A percentile compares a stretch with the other conserved stretches of the same genome.
Evolutionary conservation across 2,329 filamentous ascomycete species (phyloP).

Genomic region (Penicillium sp.): DNA sequence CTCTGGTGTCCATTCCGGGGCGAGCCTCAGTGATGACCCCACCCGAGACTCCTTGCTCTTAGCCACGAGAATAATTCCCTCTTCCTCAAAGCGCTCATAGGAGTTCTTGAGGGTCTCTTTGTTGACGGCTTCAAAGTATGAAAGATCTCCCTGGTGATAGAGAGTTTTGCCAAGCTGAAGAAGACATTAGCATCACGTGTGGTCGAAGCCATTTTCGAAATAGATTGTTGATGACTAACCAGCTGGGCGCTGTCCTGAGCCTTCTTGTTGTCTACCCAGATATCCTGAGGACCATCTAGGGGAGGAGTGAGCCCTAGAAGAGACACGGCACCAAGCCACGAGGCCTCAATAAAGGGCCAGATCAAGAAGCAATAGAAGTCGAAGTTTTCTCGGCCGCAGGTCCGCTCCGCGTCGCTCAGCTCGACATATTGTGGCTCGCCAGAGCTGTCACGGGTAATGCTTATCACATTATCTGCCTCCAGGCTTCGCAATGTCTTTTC

Average conservation of each 20-base stretch:
- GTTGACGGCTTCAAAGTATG: constrained; percentile 97
- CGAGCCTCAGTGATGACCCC: constrained; percentile 62
- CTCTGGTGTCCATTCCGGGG: constrained; percentile 72
- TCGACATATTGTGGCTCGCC: constrained; percentile 68
- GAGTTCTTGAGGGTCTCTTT: constrained; percentile 97
- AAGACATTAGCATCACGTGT: constrained; percentile 20
- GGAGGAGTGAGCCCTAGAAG: constrained; percentile 85
- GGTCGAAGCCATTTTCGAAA: too few species aligned
- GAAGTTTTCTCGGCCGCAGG: constrained; percentile 85
- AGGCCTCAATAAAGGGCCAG: constrained; percentile 96
- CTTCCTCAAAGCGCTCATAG: constrained; percentile 83
- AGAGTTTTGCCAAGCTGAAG: constrained; percentile 85
- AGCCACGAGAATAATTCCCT: constrained; percentile 79
- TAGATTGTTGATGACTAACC: constrained; percentile 51
- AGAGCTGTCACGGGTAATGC: constrained; percentile 61
- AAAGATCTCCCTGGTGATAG: constrained; percentile 95
- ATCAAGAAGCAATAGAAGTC: constrained; percentile 99
- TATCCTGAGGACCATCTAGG: constrained; percentile 58
- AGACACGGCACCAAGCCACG: constrained; percentile 87
- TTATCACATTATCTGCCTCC: constrained; percentile 77
- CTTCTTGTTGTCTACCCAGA: constrained; percentile 77
- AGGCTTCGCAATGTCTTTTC: constrained; percentile 77
- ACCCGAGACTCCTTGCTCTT: constrained; percentile 62
- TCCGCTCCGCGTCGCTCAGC: constrained; percentile 74
- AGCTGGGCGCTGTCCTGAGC: constrained; percentile 81